Evolutionary conservation across 2,329 filamentous ascomycete species (phyloP).

Genomic region (Ceratocystis colombiana): DNA sequence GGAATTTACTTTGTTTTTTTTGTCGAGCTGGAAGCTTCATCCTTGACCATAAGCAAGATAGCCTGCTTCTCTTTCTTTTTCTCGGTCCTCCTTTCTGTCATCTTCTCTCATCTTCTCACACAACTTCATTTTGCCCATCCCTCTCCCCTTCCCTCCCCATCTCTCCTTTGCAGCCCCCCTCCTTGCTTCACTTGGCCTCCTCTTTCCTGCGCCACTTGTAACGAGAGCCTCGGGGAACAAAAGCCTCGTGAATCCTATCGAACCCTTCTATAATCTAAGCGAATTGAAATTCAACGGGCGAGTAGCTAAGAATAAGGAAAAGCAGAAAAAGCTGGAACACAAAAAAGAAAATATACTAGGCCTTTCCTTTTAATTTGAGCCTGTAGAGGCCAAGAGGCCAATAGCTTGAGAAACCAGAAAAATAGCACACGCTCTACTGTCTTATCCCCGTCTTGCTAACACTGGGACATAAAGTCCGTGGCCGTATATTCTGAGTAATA

Average conservation of each 20-base stretch:
- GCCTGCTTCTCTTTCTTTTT: background rate
- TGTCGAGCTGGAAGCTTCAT: constrained; percentile 5
- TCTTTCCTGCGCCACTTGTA: constrained; percentile 10
- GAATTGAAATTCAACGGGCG: background rate
- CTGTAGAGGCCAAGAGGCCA: background rate
- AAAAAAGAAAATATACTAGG: background rate
- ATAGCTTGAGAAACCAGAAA: background rate
- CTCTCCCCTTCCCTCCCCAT: background rate
- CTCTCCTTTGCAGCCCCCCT: background rate
- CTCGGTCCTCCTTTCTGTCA: constrained; percentile 2
- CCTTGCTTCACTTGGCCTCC: background rate
- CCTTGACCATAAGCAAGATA: constrained; percentile 6
- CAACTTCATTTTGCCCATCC: constrained; percentile 2
- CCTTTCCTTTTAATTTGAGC: background rate
- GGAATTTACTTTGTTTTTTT: constrained; percentile 8
- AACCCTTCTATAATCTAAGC: constrained; percentile 1
- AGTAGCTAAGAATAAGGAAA: constrained; percentile 1
- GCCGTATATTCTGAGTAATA: no score
- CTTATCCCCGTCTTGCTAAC: no score
- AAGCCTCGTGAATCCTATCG: background rate
- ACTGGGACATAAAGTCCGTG: no score
- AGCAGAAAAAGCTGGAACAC: constrained; percentile 9
- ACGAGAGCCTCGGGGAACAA: constrained; percentile 3
- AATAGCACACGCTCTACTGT: background rate
- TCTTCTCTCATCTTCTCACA: background rate